Evolutionary conservation across 2,329 filamentous ascomycete species (phyloP).

Genomic region (Alternaria sp.): DNA sequence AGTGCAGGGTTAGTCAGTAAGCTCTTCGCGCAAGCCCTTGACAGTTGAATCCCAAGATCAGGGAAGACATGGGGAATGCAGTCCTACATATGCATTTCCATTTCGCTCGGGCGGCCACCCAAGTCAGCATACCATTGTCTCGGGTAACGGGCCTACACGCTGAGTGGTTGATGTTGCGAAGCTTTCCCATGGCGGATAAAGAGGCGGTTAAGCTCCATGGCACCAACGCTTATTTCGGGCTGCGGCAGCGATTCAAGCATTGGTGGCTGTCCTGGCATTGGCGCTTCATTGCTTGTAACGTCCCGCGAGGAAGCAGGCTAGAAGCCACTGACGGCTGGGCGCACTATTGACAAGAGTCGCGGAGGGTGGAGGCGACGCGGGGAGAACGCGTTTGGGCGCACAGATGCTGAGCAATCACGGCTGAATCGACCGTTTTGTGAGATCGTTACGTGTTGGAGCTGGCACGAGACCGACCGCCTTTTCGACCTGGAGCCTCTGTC

Average conservation of each 20-base stretch:
- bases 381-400: background rate
- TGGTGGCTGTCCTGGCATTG: background rate
- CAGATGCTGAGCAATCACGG: constrained; percentile 2
- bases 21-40: constrained; percentile 5
- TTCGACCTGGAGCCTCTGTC: background rate
- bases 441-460: background rate
- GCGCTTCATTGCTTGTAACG: background rate
- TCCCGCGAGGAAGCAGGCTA: background rate
- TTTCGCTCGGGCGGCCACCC: background rate
- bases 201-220: constrained; percentile 7
- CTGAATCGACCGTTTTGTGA: background rate
- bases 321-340: background rate
- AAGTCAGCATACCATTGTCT: background rate
- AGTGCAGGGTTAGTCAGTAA: background rate
- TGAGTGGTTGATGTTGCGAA: background rate
- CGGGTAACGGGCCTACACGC: background rate
- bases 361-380: background rate
- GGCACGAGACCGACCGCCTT: background rate
- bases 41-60: constrained; percentile 1
- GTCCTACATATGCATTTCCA: constrained; percentile 6
- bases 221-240: constrained; percentile 2
- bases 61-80: constrained; percentile 2
- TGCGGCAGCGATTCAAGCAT: constrained; percentile 4
- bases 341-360: background rate
- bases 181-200: constrained; percentile 5